Percentiles rank a stretch among this genome's conserved stretches.
Conservation (phyloP, 768 basidiomycete genomes). For the Mycena filopes region DNA sequence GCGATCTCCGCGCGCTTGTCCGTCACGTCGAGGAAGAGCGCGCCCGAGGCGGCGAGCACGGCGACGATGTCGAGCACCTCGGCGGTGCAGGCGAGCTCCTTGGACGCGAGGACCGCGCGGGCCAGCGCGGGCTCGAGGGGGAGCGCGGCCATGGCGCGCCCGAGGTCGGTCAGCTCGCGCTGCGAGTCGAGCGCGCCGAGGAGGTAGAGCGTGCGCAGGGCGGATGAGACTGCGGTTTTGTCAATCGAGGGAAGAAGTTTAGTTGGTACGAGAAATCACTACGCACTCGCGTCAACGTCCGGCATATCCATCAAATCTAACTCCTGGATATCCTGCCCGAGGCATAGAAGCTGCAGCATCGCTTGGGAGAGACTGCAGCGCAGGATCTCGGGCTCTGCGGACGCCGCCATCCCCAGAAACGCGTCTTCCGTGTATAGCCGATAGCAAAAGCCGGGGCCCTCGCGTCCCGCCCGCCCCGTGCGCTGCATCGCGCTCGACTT, state of each 20-base stretch:
- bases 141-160: conserved; percentile 88
- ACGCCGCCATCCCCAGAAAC: conserved; percentile 71
- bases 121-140: conserved; percentile 91
- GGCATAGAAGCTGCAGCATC: conserved; percentile 86
- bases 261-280: neutral
- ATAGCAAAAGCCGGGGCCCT: conserved; percentile 89
- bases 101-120: conserved; percentile 83
- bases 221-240: conserved; percentile 59
- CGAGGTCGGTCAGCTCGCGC: conserved; percentile 74
- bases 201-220: conserved; percentile 78
- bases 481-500: conserved; percentile 93
- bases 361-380: conserved; percentile 87
- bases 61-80: conserved; percentile 90
- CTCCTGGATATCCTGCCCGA: conserved; percentile 81
- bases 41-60: conserved; percentile 82
- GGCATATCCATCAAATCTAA: conserved; percentile 93
- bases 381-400: conserved; percentile 90
- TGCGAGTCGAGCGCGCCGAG: conserved; percentile 81
- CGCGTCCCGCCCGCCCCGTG: conserved; percentile 96
- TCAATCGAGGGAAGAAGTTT: neutral
- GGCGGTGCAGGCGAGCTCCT: conserved; percentile 72
- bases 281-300: conserved; percentile 75
- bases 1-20: conserved; percentile 79
- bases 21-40: conserved; percentile 81
- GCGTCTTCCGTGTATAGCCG: conserved; percentile 90